phyloP scores from a whole-genome alignment of 371 early-diverging fungal species.

The Rhizomucor pusillus region DNA sequence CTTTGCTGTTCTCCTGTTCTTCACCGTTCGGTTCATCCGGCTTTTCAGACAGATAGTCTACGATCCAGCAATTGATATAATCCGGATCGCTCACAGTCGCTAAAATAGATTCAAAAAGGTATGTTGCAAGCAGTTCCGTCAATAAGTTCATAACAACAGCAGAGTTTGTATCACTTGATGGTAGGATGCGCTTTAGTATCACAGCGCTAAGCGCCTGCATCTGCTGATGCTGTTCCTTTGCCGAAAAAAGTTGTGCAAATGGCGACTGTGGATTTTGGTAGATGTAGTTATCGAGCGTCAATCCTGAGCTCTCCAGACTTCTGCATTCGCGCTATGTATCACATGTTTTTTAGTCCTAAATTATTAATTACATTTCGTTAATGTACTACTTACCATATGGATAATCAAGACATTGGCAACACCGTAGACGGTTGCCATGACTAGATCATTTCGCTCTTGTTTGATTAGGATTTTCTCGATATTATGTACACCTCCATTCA shows the following conservation, averaged over 20 bases:
- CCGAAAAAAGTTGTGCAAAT: slow-evolving; percentile 43
- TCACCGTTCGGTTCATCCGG: not conserved
- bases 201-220: slow-evolving; percentile 30
- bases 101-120: slow-evolving; percentile 35
- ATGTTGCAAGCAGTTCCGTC: slow-evolving; percentile 35
- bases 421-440: slow-evolving; percentile 47
- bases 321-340: slow-evolving; percentile 41
- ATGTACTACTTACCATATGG: slow-evolving; percentile 41
- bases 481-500: slow-evolving; percentile 28
- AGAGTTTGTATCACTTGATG: slow-evolving; percentile 28
- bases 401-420: slow-evolving; percentile 50
- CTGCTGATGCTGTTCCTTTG: slow-evolving; percentile 39
- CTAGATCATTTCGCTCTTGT: slow-evolving; percentile 47
- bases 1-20: slow-evolving; percentile 4
- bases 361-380: not conserved
- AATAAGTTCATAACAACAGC: slow-evolving; percentile 28
- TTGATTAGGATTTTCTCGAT: slow-evolving; percentile 41
- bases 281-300: slow-evolving; percentile 35
- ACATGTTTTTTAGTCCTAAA: slow-evolving; percentile 3
- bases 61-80: slow-evolving; percentile 38
- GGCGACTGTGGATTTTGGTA: slow-evolving; percentile 44
- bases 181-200: slow-evolving; percentile 33
- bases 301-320: slow-evolving; percentile 34
- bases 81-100: slow-evolving; percentile 43
- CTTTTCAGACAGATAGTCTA: slow-evolving; percentile 29